A percentile compares a stretch with the other conserved stretches of the same genome.
phyloP scores from a whole-genome alignment of 2,329 filamentous ascomycete genomes.

The Cytospora schulzeri region DNA sequence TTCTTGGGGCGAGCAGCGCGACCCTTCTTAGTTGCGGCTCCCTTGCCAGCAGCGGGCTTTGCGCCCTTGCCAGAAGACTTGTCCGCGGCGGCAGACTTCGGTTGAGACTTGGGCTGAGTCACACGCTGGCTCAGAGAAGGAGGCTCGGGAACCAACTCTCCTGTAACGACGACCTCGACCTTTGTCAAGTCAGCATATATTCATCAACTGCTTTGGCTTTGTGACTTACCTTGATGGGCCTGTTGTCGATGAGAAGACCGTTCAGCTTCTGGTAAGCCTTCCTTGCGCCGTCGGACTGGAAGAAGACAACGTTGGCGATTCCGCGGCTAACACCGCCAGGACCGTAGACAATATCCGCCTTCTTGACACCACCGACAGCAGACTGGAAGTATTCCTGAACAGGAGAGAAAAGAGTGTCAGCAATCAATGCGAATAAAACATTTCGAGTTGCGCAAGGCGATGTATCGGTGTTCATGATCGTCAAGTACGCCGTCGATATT shows the following conservation, averaged over 20 bases:
- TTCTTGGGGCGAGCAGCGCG: conserved; percentile 54
- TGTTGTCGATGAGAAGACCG: conserved; percentile 85
- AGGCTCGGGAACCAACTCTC: conserved; percentile 64
- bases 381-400: conserved; percentile 93
- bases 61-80: conserved; percentile 62
- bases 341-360: conserved; percentile 88
- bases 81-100: conserved; percentile 76
- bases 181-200: conserved; percentile 39
- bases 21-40: conserved; percentile 52
- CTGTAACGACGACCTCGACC: conserved; percentile 89
- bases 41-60: conserved; percentile 48
- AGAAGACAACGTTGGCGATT: conserved; percentile 87
- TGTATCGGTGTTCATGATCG: conserved; percentile 19
- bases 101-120: conserved; percentile 70
- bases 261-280: conserved; percentile 85
- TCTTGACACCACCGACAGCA: conserved; percentile 87
- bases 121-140: conserved; percentile 83
- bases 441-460: conserved; percentile 36
- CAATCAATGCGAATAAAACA: conserved; percentile 54
- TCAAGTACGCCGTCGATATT: conserved; percentile 14
- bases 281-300: conserved; percentile 76
- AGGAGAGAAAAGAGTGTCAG: conserved; percentile 66
- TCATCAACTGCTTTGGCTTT: neutral
- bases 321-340: conserved; percentile 90
- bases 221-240: conserved; percentile 80